Evolutionary conservation across 257 asterid genomes (phyloP).

Genomic region (Primulina huaijiensis): DNA sequence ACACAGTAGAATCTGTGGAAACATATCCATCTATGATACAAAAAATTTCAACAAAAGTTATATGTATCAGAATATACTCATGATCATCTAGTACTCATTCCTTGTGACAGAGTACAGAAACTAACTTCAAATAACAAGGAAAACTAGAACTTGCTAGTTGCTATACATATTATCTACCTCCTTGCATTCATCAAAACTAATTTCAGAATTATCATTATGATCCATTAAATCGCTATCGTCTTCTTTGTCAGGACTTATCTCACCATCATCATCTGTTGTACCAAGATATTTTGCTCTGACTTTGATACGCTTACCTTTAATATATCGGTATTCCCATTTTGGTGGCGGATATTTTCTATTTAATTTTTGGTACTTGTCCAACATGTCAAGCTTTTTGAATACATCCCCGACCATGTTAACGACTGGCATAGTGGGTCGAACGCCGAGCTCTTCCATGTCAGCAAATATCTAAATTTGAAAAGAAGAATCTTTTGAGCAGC

Average conservation of each 20-base stretch:
- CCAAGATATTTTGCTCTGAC: constrained; percentile 40
- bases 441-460: constrained; percentile 95
- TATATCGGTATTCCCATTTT: constrained; percentile 72
- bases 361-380: constrained; percentile 63
- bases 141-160: neutral
- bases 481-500: neutral
- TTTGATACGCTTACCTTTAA: constrained; percentile 78
- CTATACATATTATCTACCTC: constrained; percentile 22
- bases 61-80: neutral
- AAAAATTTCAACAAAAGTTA: neutral
- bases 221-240: constrained; percentile 26
- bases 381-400: constrained; percentile 66
- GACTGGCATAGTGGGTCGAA: constrained; percentile 54
- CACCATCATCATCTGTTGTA: constrained; percentile 16
- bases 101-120: neutral
- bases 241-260: constrained; percentile 25
- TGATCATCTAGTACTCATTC: neutral
- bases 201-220: constrained; percentile 31
- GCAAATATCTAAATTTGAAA: constrained; percentile 63
- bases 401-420: constrained; percentile 76
- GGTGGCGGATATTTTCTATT: constrained; percentile 80
- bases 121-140: too few species aligned
- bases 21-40: neutral
- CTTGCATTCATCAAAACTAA: constrained; percentile 21
- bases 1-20: neutral